Evolutionary conservation across 306 rosid genomes (phyloP).

Genomic region (Cucumis sativus): DNA sequence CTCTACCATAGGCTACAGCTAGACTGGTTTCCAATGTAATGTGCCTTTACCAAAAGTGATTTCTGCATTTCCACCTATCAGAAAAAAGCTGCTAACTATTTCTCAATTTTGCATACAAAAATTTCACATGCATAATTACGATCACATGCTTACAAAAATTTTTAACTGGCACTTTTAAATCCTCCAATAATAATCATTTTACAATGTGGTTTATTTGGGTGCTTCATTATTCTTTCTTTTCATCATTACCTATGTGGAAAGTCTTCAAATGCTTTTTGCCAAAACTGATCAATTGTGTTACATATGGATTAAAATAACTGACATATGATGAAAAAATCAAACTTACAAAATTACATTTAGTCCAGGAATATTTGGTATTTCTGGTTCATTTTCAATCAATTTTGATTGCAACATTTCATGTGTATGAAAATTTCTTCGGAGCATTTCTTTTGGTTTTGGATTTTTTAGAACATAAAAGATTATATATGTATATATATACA

Average conservation of each 20-base stretch:
- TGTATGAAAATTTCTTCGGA: not conserved
- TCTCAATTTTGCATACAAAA: not conserved
- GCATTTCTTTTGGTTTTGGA: constrained; percentile 1
- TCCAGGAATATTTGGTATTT: not conserved
- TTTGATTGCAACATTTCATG: not conserved
- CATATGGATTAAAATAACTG: not conserved
- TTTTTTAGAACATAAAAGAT: no score
- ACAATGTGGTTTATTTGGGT: not conserved
- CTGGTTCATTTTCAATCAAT: not conserved
- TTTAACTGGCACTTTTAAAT: not conserved
- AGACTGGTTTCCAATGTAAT: constrained; percentile 95
- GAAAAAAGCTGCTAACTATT: not conserved
- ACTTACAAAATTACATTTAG: no score
- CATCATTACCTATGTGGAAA: not conserved
- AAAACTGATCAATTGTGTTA: not conserved
- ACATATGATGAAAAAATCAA: not conserved
- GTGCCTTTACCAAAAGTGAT: not conserved
- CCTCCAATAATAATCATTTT: not conserved
- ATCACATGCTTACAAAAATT: not conserved
- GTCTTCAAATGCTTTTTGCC: not conserved
- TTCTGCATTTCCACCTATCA: not conserved
- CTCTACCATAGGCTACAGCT: constrained; percentile 94
- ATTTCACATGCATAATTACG: not conserved
- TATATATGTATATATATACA: no score
- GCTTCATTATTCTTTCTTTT: not conserved